Conservation (phyloP, 495 filamentous ascomycete genomes). For the Arthonia radiata region DNA sequence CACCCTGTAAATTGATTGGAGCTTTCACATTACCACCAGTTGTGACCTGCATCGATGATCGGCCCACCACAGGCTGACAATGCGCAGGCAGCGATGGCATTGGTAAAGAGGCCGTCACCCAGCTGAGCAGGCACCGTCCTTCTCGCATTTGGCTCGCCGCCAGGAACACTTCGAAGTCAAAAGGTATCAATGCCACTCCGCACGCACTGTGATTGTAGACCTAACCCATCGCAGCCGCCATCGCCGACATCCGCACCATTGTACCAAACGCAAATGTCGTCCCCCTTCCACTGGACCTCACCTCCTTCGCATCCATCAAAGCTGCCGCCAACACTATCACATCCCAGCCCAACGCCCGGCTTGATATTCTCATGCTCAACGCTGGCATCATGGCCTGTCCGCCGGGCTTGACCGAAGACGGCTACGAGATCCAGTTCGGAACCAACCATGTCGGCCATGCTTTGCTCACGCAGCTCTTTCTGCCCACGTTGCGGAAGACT, state of each 20-base stretch:
- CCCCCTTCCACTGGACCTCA: conserved; percentile 6
- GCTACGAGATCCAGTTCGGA: conserved; percentile 8
- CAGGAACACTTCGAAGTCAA: no score
- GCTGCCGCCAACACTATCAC: conserved; percentile 1
- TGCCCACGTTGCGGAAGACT: conserved; percentile 23
- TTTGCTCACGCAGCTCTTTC: conserved; percentile 4
- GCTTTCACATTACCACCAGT: no score
- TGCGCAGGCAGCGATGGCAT: no score
- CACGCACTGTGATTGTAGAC: no score
- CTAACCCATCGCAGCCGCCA: conserved; percentile 1
- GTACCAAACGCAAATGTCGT: conserved; percentile 1
- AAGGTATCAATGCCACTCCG: no score
- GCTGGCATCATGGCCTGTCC: conserved; percentile 1
- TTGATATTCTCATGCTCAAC: no score
- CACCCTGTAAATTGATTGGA: no score
- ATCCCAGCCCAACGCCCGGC: conserved; percentile 2
- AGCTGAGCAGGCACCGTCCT: no score
- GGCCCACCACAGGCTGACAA: no score
- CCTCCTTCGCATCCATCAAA: conserved; percentile 5
- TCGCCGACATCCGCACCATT: conserved; percentile 1
- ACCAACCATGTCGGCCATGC: conserved; percentile 7
- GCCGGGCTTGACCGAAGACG: conserved; percentile 2
- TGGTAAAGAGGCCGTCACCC: no score
- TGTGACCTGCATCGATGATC: no score
- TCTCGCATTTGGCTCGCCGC: no score